Base-by-base conservation (phyloP, 768 basidiomycete species). In the Mycena haematopus region DNA sequence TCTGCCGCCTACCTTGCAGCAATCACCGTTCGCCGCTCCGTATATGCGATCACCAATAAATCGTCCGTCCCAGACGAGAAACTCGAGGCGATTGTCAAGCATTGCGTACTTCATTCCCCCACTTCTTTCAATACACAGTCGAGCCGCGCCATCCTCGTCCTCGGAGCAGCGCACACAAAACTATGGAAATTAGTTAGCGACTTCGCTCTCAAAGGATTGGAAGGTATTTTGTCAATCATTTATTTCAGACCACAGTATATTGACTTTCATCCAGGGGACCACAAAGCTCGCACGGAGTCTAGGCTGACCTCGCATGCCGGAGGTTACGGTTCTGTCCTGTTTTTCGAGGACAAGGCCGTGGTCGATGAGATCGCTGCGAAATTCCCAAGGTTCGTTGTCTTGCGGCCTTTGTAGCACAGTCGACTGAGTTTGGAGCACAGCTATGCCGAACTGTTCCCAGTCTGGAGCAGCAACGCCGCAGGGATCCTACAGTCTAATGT, bases 311-410 rank as follows among this genome's bases (percentile, higher is more conserved):
- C 27, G 10, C 58, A 55, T 14, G 22, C 45, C 24, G 53, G 31
- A n/a, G 63, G 57, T 10, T 64, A 64, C 21, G 63, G 63, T 3
- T 40, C 56, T 3, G 56, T 63, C 1, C 27, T 63, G 35, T 63
- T 63, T 21, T 63, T 58, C 56, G 63, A 64, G 15, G 63, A 64
- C 47, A 57, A 64, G 53, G 47, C 57, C 0, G 63, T 64, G 9
- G 38, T 64, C 33, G 63, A 64, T 13, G 54, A 31, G 0, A 60
- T 59, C 7, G 8, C 56, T 4, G 57, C 19, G 7, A 63, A 58
- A 54, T 25, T 63, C 14, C 62, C 62, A 3, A 29, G 21, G 63
- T 59, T 13, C 38, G 58, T 55, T 14, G 19, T 42, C 1, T 15
- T 25, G 10, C 38, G 11, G 13, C n/a, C 27, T 38, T 9, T 2